These are phyloP conservation scores for Beauveria varroae DNA, from an alignment of 2,329 filamentous ascomycete genomes.

Conservation along the genomic window DNA sequence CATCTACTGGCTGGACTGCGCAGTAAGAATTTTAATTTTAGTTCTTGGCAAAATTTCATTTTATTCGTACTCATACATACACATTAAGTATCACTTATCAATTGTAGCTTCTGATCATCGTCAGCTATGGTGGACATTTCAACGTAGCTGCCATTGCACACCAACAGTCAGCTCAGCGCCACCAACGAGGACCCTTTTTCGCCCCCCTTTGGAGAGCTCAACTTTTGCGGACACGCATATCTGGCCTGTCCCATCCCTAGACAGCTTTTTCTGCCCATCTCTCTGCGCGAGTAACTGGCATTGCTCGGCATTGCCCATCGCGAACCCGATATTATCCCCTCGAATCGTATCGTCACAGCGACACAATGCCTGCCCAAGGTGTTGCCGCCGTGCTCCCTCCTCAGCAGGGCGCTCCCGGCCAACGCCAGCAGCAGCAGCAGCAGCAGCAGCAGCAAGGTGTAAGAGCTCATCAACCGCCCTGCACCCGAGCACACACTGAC, in stretches of 20 bases:
- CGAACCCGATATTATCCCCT: not conserved
- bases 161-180: not conserved
- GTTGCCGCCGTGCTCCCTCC: slow-evolving; percentile 10
- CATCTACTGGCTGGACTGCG: no score
- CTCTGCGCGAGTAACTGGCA: not conserved
- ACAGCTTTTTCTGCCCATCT: not conserved
- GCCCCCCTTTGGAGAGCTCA: not conserved
- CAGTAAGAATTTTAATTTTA: no score
- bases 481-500: not conserved
- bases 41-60: no score
- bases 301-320: not conserved
- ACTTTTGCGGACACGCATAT: slow-evolving; percentile 1
- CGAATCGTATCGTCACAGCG: not conserved
- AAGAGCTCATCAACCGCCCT: not conserved
- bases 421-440: slow-evolving; percentile 11
- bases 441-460: slow-evolving; percentile 13
- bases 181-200: slow-evolving; percentile 1
- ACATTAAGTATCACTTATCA: no score
- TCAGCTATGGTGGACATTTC: no score
- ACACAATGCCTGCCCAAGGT: slow-evolving; percentile 6
- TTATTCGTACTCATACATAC: no score
- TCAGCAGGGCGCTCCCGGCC: slow-evolving; percentile 6
- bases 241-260: not conserved
- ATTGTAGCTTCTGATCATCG: no score
- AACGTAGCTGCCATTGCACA: no score